Evolutionary conservation across 176 grass and related monocot species (phyloP), one percentile per base, ranked within the genome.

Genomic region (Eleusine indica): DNA sequence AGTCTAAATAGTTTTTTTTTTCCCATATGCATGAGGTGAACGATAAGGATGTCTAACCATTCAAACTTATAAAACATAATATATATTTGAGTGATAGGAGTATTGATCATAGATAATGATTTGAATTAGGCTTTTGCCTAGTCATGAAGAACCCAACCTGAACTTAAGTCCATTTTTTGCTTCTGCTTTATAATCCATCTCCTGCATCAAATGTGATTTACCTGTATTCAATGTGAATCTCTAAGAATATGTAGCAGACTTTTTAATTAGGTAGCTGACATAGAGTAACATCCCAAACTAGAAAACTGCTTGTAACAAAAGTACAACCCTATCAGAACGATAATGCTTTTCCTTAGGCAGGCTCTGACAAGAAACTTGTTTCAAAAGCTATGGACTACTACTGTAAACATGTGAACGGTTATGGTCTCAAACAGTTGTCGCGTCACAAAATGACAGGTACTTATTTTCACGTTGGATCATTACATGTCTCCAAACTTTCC

Each of bases 121-220:
- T 44, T 58, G 9, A 85, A 65, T 54, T 71, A 37, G 35, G 75
- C 43, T 74, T 52, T 69, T 76, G 53, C 73, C 53, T 63, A 65
- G 18, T 76, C 54, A 73, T 58, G n/a, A 71, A 87, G 63, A 88
- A 82, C 80, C 35, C 19, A 86, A 98, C 95, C 91, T 98, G 89
- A 98, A 98, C 69, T 91, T 93, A 57, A 90, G 77, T 82, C 95
- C 95, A 85, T 93, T 98, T 91, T 83, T 90, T 40, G 96, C 96
- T 93, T 98, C 96, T 91, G 87, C 91, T 85, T 80, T 93, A 79
- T 98, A 98, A 93, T 98, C 93, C 96, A 98, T 95, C 96, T 98
- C 92, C 96, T 98, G 96, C 96, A 98, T 95, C 73, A 95, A 98
- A 98, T 90, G 89, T 83, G 90, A 93, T 95, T 93, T 88, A 93